Base-by-base conservation (phyloP, 2,329 filamentous ascomycete species). In the Cladosporium sp. region DNA sequence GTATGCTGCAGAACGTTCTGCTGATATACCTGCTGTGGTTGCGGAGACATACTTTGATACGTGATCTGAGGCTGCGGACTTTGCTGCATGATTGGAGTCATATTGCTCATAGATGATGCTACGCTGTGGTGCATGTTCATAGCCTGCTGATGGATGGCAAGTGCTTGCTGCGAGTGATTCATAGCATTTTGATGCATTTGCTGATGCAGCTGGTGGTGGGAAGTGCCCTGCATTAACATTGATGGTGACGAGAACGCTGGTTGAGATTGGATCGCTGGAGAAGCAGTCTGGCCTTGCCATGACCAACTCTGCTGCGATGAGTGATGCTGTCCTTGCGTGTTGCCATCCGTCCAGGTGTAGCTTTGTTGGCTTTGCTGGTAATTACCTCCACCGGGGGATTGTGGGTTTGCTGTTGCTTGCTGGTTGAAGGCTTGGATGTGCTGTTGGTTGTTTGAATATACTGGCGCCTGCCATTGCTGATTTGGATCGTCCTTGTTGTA, bases 281-380 rank as follows among this genome's bases (percentile, higher is more conserved):
- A 32, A 3, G 23, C 14, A 21, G 14, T 56, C 18, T 54, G 30
- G 6, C 32, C 30, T 28, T 63, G 59, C 48, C 49, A 56, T 32
- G 59, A 63, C 54, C 63, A 64, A 14, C 39, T 64, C 23, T 64
- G 63, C n/a, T 59, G 63, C 8, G 54, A 58, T 10, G 58, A 46
- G 25, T 59, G 30, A 30, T 58, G 51, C 11, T 48, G 36, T 2
- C 49, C 51, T 36, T 63, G 63, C 0, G 43, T 43, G 34, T 53
- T 64, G 26, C 63, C 46, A 30, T 51, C 28, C 21, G 28, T 7
- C 54, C 54, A 64, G 34, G 14, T 63, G 23, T 54, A 54, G 49
- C 25, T 63, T 14, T 56, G 59, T 25, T 63, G 59, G 34, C 48
- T 56, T 23, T 63, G 59, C n/a, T 63, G 59, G 26, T 63, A 43